phyloP scores from a whole-genome alignment of 148 eudicot species.

The Tetragonia tetragonoides region DNA sequence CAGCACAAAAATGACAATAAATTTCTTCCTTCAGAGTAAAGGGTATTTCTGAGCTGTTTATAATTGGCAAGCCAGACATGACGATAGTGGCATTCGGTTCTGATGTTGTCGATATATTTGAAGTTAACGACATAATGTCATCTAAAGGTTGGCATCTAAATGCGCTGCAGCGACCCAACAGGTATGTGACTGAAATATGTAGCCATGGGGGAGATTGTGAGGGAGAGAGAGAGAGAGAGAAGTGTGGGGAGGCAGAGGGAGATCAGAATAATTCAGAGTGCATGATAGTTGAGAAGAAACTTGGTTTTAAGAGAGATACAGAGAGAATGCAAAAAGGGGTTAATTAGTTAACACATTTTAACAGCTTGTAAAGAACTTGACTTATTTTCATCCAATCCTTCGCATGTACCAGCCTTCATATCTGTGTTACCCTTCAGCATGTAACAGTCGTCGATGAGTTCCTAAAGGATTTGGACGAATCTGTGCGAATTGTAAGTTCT shows the following conservation, averaged over 20 bases:
- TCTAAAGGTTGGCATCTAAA: slow-evolving; percentile 98
- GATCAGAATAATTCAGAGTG: no score
- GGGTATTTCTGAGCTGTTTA: slow-evolving; percentile 62
- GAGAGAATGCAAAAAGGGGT: background rate
- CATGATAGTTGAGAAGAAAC: no score
- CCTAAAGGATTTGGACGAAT: slow-evolving; percentile 65
- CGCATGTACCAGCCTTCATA: slow-evolving; percentile 62
- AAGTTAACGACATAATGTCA: slow-evolving; percentile 89
- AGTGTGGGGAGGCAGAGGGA: no score
- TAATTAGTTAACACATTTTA: background rate
- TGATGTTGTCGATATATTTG: slow-evolving; percentile 73
- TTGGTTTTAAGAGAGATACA: no score
- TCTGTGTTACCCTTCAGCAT: slow-evolving; percentile 96
- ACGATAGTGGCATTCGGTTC: slow-evolving; percentile 94
- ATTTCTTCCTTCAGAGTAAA: slow-evolving; percentile 47
- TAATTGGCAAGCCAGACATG: slow-evolving; percentile 96
- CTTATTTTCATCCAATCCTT: slow-evolving; percentile 5
- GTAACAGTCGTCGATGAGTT: slow-evolving; percentile 65
- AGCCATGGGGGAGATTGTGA: background rate
- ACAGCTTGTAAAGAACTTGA: background rate
- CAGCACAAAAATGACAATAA: background rate
- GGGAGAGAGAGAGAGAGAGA: background rate
- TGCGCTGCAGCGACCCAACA: slow-evolving; percentile 88
- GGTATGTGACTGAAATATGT: slow-evolving; percentile 32
- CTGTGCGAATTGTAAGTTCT: slow-evolving; percentile 76